Evolutionary conservation across 176 grass and related monocot species (phyloP).

Genomic region (Otatea glauca): DNA sequence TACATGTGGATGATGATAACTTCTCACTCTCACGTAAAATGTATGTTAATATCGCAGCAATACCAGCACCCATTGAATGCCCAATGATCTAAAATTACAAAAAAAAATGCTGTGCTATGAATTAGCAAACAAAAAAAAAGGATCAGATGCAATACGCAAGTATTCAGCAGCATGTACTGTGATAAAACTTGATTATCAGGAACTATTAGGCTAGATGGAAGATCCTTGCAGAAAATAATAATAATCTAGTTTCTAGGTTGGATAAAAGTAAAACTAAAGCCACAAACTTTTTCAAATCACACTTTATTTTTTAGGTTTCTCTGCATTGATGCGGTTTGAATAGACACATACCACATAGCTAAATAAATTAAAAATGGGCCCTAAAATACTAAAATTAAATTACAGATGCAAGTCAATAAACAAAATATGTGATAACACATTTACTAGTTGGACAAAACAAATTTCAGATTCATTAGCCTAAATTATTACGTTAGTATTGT

Average conservation of each 20-base stretch:
- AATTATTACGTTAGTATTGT: not conserved
- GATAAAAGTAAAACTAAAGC: conserved; percentile 5
- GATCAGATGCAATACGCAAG: conserved; percentile 13
- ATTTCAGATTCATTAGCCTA: not conserved
- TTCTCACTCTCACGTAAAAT: conserved; percentile 83
- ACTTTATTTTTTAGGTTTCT: not conserved
- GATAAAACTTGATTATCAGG: not conserved
- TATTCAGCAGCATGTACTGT: not conserved
- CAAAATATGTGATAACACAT: conserved; percentile 9
- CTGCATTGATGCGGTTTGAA: not conserved
- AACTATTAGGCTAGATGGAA: conserved; percentile 1
- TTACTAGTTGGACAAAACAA: not conserved
- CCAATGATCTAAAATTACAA: conserved; percentile 79
- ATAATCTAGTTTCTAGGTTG: not conserved
- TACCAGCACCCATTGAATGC: conserved; percentile 92
- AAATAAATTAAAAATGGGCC: conserved; percentile 17
- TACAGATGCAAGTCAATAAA: not conserved
- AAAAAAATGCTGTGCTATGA: conserved; percentile 34
- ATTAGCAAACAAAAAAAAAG: conserved; percentile 30
- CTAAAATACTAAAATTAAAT: not conserved
- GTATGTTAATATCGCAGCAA: conserved; percentile 85
- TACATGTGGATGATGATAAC: conserved; percentile 75
- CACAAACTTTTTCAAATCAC: not conserved
- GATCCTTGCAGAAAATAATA: conserved; percentile 34
- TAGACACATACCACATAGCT: conserved; percentile 12